Conservation (phyloP, 139 green algal species). For the Nannochloris sp. region DNA sequence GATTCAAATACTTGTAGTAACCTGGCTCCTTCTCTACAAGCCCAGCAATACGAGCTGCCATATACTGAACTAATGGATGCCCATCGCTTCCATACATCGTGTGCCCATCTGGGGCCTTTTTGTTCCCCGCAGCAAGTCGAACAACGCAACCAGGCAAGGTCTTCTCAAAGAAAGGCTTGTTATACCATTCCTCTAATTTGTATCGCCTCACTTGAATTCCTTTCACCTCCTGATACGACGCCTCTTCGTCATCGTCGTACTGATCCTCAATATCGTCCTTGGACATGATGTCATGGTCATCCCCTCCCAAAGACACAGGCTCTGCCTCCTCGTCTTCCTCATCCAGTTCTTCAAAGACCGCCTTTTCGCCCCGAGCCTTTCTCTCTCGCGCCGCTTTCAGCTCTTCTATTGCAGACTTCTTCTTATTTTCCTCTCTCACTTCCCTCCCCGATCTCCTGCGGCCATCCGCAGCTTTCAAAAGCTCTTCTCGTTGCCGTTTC, state of each 20-base stretch:
- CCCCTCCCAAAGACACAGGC: too few species aligned
- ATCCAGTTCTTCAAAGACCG: background rate
- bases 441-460: slow-evolving; percentile 13
- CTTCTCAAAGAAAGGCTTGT: slow-evolving; percentile 44
- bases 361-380: slow-evolving; percentile 13
- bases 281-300: background rate
- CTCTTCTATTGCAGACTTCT: slow-evolving; percentile 40
- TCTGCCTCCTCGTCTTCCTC: slow-evolving; percentile 7
- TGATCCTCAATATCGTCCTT: background rate
- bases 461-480: slow-evolving; percentile 15
- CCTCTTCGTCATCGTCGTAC: slow-evolving; percentile 38
- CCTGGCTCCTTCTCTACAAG: slow-evolving; percentile 30
- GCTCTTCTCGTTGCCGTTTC: slow-evolving; percentile 22
- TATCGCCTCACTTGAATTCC: slow-evolving; percentile 33
- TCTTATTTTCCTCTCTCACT: slow-evolving; percentile 25
- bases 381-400: slow-evolving; percentile 25
- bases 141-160: slow-evolving; percentile 39
- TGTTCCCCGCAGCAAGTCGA: slow-evolving; percentile 6
- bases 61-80: slow-evolving; percentile 4
- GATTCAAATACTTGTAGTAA: slow-evolving; percentile 31
- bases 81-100: background rate
- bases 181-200: slow-evolving; percentile 45
- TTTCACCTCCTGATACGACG: slow-evolving; percentile 28
- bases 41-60: slow-evolving; percentile 26
- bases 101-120: background rate